These are phyloP conservation scores for Rosa lucieae DNA, from an alignment of 306 rosid species.

Conservation along the genomic window DNA sequence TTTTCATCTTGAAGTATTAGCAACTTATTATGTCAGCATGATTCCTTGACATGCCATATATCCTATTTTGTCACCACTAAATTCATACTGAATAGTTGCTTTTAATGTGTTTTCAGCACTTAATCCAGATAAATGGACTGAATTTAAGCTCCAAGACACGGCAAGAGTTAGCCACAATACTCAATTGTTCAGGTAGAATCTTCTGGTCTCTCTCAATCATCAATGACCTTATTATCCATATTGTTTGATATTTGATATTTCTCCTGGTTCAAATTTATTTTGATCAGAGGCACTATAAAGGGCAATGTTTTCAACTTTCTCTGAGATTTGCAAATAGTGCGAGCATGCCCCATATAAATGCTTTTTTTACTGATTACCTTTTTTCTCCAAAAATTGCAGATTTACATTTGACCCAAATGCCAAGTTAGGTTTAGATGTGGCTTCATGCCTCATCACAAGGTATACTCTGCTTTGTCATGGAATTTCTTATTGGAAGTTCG, in stretches of 20 bases:
- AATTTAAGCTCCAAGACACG: constrained; percentile 89
- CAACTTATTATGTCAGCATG: not conserved
- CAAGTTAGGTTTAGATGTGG: constrained; percentile 76
- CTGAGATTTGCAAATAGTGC: not conserved
- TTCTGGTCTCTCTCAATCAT: not conserved
- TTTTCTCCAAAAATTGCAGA: constrained; percentile 42
- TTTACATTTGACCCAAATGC: constrained; percentile 77
- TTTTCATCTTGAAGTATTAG: not conserved
- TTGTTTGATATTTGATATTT: not conserved
- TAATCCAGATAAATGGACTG: constrained; percentile 64
- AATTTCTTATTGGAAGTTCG: not conserved
- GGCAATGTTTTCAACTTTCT: not conserved
- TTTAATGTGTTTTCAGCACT: constrained; percentile 55
- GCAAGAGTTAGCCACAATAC: constrained; percentile 87
- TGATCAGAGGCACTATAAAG: not conserved
- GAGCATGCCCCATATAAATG: not conserved
- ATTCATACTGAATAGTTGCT: constrained; percentile 1
- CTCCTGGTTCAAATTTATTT: not conserved
- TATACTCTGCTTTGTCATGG: constrained; percentile 23
- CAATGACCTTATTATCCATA: not conserved
- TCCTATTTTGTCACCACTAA: not conserved
- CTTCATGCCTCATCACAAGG: constrained; percentile 88
- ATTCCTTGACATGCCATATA: not conserved
- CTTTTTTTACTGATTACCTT: not conserved
- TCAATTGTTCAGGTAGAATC: constrained; percentile 71